phyloP scores from a whole-genome alignment of 2,329 filamentous ascomycete genomes.

The Colletotrichum kahawae region DNA sequence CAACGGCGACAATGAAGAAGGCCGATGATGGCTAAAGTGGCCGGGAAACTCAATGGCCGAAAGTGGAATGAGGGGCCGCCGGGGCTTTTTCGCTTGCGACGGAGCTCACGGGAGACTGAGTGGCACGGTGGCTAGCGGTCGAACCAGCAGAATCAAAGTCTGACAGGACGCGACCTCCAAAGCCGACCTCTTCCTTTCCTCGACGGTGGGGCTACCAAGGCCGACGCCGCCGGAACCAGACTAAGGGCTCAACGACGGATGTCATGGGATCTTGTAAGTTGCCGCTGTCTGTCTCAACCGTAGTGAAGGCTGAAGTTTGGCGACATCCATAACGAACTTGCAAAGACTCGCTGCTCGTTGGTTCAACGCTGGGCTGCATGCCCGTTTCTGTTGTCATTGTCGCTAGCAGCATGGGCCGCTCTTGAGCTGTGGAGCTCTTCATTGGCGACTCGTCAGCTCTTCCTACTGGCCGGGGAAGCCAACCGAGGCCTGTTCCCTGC shows the following conservation, averaged over 20 bases:
- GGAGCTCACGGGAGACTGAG: neutral
- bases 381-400: neutral
- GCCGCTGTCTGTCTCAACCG: neutral
- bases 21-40: neutral
- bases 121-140: neutral
- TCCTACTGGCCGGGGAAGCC: slow-evolving; percentile 10
- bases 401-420: neutral
- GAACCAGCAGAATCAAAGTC: neutral
- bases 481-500: neutral
- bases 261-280: neutral
- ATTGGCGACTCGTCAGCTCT: neutral
- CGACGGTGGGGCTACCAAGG: neutral
- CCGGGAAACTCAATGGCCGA: neutral
- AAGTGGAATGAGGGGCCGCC: slow-evolving; percentile 3
- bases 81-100: neutral
- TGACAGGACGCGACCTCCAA: neutral
- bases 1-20: neutral
- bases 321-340: neutral
- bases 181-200: neutral
- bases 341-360: neutral
- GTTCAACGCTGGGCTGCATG: neutral
- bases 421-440: neutral
- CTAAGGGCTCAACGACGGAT: neutral
- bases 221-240: neutral
- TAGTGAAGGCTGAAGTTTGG: neutral